Evolutionary conservation across 139 green algal genomes (phyloP), one percentile per base, ranked within the genome.

Genomic region (Pleodorina starrii): DNA sequence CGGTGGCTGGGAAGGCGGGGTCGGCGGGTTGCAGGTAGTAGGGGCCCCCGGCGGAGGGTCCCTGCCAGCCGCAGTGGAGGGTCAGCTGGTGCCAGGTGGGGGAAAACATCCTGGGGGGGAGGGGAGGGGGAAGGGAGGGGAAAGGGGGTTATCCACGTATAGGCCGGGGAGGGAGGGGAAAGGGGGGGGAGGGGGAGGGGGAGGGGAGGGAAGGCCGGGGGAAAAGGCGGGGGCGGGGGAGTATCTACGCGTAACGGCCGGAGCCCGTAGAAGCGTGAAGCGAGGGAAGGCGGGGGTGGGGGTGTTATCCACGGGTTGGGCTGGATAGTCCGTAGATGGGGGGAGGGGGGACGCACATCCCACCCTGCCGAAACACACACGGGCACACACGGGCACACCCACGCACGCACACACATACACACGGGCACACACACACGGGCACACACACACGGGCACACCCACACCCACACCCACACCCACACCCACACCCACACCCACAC

Each of bases 1-100:
- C 50, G 36, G 35, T 23, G n/a, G 40, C 44, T 2, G 46, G n/a
- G 21, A 86, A 75, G 57, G 57, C 36, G 27, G 81, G 29, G 36
- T 87, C 81, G 54, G 43, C 5, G 29, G 60, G 63, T 10, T 60
- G 66, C 38, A 46, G 5, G 66, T 77, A 32, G 89, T 91, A 93
- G 27, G 92, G 92, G 12, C 92, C 92, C 7, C 92, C 92, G 0
- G 90, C 91, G 40, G 87, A 91, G 16, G 92, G 90, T 25, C 92
- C 92, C 54, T 95, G 89, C 91, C 91, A 95, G 36, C 92, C 93
- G 79, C 91, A 93, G 84, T 95, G 93, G 57, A 95, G 75, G 46
- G 93, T 95, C 32, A 95, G 91, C 71, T 94, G 91, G 74, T 95
- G 93, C 93, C 93, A 95, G 27, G 72, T 85, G 68, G 93, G 75